phyloP scores from a whole-genome alignment of 2,329 filamentous ascomycete species.

The Colletotrichum noveboracense region DNA sequence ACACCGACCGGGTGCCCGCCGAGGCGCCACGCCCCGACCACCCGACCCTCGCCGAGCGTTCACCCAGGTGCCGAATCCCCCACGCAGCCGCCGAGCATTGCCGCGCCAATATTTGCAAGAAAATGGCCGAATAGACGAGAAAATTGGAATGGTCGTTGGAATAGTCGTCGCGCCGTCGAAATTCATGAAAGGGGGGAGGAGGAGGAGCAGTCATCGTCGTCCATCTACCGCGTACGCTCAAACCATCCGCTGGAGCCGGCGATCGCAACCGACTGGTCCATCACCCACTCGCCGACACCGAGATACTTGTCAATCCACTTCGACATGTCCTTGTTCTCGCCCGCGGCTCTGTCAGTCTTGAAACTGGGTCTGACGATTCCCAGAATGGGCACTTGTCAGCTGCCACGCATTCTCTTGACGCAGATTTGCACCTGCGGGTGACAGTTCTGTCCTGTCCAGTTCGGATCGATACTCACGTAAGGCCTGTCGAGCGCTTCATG shows the following conservation, averaged over 20 bases:
- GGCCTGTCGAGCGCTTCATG: conserved; percentile 94
- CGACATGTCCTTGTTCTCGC: conserved; percentile 81
- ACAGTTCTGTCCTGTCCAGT: not conserved
- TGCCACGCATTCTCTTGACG: not conserved
- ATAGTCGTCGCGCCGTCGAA: not conserved
- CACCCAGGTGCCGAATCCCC: not conserved
- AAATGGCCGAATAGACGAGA: not conserved
- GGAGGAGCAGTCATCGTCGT: not conserved
- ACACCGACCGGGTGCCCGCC: not conserved
- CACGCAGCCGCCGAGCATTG: not conserved
- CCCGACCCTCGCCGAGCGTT: not conserved
- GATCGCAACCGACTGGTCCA: conserved; percentile 95
- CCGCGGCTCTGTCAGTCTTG: conserved; percentile 81
- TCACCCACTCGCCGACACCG: conserved; percentile 94
- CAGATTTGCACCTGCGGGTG: not conserved
- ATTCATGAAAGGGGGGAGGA: not conserved
- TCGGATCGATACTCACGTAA: conserved; percentile 80
- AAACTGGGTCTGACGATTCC: conserved; percentile 72
- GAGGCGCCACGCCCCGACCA: not conserved
- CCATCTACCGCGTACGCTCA: conserved; percentile 77
- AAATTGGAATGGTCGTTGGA: not conserved
- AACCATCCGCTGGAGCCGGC: conserved; percentile 90
- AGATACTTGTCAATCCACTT: conserved; percentile 94
- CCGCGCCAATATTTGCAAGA: not conserved
- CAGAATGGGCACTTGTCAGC: conserved; percentile 52